Evolutionary conservation across 2,329 filamentous ascomycete species (phyloP).

Genomic region (Leptographium flavum): DNA sequence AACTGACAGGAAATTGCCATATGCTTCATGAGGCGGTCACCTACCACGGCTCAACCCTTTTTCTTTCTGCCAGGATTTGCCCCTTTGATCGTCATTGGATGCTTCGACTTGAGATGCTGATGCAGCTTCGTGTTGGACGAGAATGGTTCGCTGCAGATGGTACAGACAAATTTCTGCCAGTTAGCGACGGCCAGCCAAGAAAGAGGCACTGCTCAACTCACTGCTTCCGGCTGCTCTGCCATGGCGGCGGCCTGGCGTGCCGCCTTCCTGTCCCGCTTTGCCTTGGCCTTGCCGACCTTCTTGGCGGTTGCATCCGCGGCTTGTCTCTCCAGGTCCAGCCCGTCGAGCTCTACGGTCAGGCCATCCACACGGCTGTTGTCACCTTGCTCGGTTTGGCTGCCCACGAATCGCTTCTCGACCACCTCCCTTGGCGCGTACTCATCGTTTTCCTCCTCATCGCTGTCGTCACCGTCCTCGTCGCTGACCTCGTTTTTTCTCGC

Average conservation of each 20-base stretch:
- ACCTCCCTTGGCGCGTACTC: constrained; percentile 33
- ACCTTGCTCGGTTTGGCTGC: not conserved
- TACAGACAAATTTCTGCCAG: constrained; percentile 3
- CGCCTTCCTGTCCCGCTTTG: constrained; percentile 11
- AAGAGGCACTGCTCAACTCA: not conserved
- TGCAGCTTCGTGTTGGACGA: constrained; percentile 11
- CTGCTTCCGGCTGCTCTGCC: not conserved
- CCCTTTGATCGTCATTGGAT: not conserved
- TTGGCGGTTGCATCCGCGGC: constrained; percentile 55
- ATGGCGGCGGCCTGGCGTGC: constrained; percentile 6
- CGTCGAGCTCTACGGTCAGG: constrained; percentile 80
- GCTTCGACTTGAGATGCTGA: constrained; percentile 8
- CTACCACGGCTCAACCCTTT: too few relatives aligned
- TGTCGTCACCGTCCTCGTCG: constrained; percentile 14
- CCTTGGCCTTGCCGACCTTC: constrained; percentile 14
- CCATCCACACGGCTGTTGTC: constrained; percentile 61
- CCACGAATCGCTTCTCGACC: constrained; percentile 25
- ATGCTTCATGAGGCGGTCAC: too few relatives aligned
- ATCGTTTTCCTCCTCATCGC: constrained; percentile 16
- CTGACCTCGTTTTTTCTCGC: constrained; percentile 8
- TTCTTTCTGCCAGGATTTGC: constrained; percentile 7
- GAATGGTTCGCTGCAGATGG: constrained; percentile 8
- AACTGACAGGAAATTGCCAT: too few relatives aligned
- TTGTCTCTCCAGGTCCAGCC: constrained; percentile 41
- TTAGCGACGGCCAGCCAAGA: not conserved